Evolutionary conservation across 139 green algal genomes (phyloP).

Genomic region (Picochlorum costavermella): DNA sequence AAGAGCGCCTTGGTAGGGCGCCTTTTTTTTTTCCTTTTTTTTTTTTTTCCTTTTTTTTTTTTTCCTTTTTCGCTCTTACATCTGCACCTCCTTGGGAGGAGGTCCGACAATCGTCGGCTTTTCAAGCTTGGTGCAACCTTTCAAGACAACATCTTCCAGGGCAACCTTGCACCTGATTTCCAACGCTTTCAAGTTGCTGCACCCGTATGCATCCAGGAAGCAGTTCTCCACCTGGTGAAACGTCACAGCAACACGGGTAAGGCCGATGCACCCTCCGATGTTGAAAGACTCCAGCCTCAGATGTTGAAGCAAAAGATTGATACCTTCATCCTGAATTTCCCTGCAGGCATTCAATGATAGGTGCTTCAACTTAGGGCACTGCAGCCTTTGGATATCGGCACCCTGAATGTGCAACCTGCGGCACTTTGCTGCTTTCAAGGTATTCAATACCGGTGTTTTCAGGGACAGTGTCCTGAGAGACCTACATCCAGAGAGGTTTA

Average conservation of each 20-base stretch:
- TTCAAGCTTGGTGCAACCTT: neutral
- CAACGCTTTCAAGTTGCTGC: neutral
- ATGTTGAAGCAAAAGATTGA: too few relatives aligned
- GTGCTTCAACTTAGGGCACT: too few relatives aligned
- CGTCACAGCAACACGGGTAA: neutral
- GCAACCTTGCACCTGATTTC: neutral
- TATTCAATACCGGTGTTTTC: neutral
- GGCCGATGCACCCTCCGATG: neutral
- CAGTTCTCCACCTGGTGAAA: neutral
- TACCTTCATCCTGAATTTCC: too few relatives aligned
- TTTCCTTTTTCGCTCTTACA: neutral
- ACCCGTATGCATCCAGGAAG: neutral
- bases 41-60: neutral
- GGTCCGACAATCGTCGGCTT: neutral
- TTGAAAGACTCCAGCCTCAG: neutral
- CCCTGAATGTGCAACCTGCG: too few relatives aligned
- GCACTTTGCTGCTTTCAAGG: neutral
- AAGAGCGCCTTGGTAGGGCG: too few relatives aligned
- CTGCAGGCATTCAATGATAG: too few relatives aligned
- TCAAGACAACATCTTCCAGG: neutral
- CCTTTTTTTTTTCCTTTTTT: too few relatives aligned
- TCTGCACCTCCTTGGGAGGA: neutral
- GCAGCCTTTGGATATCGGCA: too few relatives aligned
- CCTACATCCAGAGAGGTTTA: constrained; percentile 12
- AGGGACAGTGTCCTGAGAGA: neutral